Evolutionary conservation across 768 basidiomycete genomes (phyloP), one percentile per base, ranked within the genome.

Genomic region (Kwoniella pini): DNA sequence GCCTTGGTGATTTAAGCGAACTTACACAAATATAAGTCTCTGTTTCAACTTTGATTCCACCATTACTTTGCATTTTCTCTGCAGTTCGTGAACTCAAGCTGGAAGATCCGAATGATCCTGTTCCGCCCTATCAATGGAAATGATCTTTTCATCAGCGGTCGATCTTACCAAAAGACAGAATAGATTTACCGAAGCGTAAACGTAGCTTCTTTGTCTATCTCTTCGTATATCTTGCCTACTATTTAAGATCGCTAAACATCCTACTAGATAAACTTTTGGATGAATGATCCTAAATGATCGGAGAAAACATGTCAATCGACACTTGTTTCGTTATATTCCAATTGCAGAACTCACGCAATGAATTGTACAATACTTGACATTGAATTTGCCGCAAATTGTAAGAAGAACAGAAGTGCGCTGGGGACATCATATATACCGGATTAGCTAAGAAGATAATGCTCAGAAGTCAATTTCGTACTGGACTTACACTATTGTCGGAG

Each of bases 351-450:
- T 33, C 30, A 60, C 52, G 59, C 59, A 49, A 61, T 61, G 38
- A 61, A 61, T 42, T 61, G 59, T 15, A 61, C 59, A 17, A 61
- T 53, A 26, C 52, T 54, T 13, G 59, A 54, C 59, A 61, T 61
- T 21, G 51, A 54, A 3, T 50, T 21, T 12, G 51, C 49, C 7
- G 59, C 59, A 22, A 61, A 61, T 44, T 61, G 59, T 12, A 53
- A 13, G 45, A 61, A 61, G 31, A 61, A 61, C 6, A 61, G 33
- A 11, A 61, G 28, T 2, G 59, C 59, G 7, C 54, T 55, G n/a
- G n/a, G n/a, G n/a, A n/a, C n/a, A n/a, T n/a, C n/a, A n/a, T n/a
- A n/a, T n/a, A n/a, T n/a, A n/a, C n/a, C n/a, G n/a, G n/a, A n/a
- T n/a, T n/a, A n/a, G n/a, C n/a, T n/a, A n/a, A n/a, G n/a, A n/a